Conservation (phyloP, 768 basidiomycete genomes). For the Cubamyces lactineus region DNA sequence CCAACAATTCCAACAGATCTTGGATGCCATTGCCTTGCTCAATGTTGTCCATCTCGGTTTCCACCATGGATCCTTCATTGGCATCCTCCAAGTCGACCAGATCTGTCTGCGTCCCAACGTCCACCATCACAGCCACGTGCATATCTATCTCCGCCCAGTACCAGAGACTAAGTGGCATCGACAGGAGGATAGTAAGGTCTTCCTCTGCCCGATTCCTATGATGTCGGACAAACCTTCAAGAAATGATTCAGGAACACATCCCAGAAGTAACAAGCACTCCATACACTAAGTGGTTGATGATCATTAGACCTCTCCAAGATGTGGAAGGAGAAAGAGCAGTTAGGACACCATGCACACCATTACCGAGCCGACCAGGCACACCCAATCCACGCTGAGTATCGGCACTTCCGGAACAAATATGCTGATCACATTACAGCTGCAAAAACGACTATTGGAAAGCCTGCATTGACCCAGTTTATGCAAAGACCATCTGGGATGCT, state of each 20-base stretch:
- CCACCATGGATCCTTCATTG: too few relatives aligned
- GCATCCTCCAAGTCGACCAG: too few relatives aligned
- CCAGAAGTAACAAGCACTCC: slow-evolving; percentile 28
- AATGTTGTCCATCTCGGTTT: too few relatives aligned
- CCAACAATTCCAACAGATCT: too few relatives aligned
- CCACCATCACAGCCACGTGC: too few relatives aligned
- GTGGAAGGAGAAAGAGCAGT: slow-evolving; percentile 22
- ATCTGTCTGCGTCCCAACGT: too few relatives aligned
- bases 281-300: slow-evolving; percentile 41
- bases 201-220: too few relatives aligned
- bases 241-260: slow-evolving; percentile 22
- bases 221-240: slow-evolving; percentile 30
- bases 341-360: slow-evolving; percentile 17
- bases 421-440: slow-evolving; percentile 16
- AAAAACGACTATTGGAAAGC: slow-evolving; percentile 33
- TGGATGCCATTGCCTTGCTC: too few relatives aligned
- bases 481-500: slow-evolving; percentile 29
- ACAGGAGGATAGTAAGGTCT: too few relatives aligned
- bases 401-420: slow-evolving; percentile 23
- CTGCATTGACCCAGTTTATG: slow-evolving; percentile 26
- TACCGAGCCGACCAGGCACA: slow-evolving; percentile 16
- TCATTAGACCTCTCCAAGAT: slow-evolving; percentile 31
- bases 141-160: too few relatives aligned
- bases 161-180: too few relatives aligned
- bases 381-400: slow-evolving; percentile 21